Conservation (phyloP, 2,329 filamentous ascomycete genomes). For the Epichloe gansuensis region DNA sequence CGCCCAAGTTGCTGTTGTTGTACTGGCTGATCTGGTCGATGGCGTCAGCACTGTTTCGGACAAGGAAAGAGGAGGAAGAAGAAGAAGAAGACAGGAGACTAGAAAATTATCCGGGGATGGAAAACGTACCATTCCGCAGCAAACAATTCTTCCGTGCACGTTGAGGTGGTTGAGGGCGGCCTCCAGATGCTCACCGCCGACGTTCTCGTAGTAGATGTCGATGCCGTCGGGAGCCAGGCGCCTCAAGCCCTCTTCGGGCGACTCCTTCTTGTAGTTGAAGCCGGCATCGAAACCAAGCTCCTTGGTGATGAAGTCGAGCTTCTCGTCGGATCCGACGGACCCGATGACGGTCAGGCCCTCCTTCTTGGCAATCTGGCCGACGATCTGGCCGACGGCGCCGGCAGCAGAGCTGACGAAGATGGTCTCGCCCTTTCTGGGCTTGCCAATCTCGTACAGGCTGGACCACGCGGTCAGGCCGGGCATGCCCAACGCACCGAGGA, state of each 20-base stretch:
- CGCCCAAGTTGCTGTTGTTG: slow-evolving; percentile 48
- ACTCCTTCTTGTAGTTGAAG: slow-evolving; percentile 86
- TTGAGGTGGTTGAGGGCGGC: slow-evolving; percentile 39
- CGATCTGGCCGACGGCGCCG: slow-evolving; percentile 71
- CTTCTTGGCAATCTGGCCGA: slow-evolving; percentile 73
- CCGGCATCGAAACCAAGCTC: slow-evolving; percentile 45
- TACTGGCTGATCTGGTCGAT: slow-evolving; percentile 53
- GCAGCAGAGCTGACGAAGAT: slow-evolving; percentile 73
- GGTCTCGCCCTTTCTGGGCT: slow-evolving; percentile 55
- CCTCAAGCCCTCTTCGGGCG: slow-evolving; percentile 51
- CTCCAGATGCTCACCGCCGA: slow-evolving; percentile 40
- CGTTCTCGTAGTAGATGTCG: slow-evolving; percentile 52
- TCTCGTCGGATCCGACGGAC: slow-evolving; percentile 67
- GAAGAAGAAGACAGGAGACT: neutral
- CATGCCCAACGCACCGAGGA: slow-evolving; percentile 55
- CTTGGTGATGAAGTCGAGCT: slow-evolving; percentile 52
- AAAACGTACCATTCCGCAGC: slow-evolving; percentile 45
- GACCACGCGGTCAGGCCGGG: slow-evolving; percentile 60
- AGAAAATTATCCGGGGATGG: fast-evolving
- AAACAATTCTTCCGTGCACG: slow-evolving; percentile 50
- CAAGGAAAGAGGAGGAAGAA: neutral
- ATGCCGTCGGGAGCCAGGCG: slow-evolving; percentile 65
- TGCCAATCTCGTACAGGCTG: slow-evolving; percentile 51
- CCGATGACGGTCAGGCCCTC: slow-evolving; percentile 71
- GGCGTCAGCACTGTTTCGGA: neutral